These are phyloP conservation scores for Marvania coccoides DNA, from an alignment of 139 green algal genomes.

Conservation along the genomic window DNA sequence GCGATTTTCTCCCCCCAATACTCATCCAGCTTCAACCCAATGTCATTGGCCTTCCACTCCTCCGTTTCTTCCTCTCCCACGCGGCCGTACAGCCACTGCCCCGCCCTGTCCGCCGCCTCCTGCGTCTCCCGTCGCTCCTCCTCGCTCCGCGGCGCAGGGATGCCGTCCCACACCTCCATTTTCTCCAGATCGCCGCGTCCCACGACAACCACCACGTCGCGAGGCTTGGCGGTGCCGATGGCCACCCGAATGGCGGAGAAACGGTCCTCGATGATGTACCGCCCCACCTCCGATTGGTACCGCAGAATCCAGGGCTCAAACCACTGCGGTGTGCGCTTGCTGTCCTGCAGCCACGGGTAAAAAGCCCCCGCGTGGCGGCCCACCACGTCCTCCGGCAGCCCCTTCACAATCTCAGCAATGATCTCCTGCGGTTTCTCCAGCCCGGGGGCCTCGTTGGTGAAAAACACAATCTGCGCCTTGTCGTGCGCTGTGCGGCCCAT, in stretches of 20 bases:
- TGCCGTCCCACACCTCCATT: conserved; percentile 51
- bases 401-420: conserved; percentile 66
- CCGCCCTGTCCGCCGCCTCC: conserved; percentile 5
- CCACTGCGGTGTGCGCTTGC: conserved; percentile 8
- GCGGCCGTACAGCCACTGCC: too few species aligned
- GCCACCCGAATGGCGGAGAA: conserved; percentile 82
- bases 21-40: too few species aligned
- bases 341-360: conserved; percentile 33
- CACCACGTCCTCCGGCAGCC: conserved; percentile 63
- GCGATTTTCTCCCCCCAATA: background rate
- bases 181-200: conserved; percentile 81
- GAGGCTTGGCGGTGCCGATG: conserved; percentile 76
- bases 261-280: conserved; percentile 45
- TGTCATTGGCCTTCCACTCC: too few species aligned
- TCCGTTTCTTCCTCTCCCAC: too few species aligned
- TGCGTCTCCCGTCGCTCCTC: background rate
- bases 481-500: conserved; percentile 68
- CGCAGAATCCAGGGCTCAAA: conserved; percentile 12
- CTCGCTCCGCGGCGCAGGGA: background rate
- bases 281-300: conserved; percentile 16
- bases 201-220: conserved; percentile 84
- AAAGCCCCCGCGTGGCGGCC: background rate
- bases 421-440: conserved; percentile 55
- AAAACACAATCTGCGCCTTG: conserved; percentile 80
- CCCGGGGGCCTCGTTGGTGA: conserved; percentile 89